These are phyloP conservation scores for Fusarium citri DNA, from an alignment of 2,329 filamentous ascomycete genomes.

Conservation along the genomic window DNA sequence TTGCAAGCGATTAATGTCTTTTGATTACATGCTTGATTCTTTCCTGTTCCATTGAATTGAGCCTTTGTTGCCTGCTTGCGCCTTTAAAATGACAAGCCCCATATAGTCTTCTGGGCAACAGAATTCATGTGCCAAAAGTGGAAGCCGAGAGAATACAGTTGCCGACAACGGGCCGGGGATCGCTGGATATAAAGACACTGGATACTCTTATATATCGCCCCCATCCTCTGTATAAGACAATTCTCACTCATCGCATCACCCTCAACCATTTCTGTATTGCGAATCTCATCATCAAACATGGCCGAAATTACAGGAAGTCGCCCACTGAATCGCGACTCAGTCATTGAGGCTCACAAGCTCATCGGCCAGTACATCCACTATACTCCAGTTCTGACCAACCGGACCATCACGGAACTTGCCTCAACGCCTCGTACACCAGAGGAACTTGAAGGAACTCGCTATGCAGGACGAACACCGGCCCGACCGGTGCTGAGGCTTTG, in stretches of 20 bases:
- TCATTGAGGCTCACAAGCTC: slow-evolving; percentile 76
- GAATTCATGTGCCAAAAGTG: slow-evolving; percentile 15
- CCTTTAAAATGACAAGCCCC: slow-evolving; percentile 23
- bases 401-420: slow-evolving; percentile 78
- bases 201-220: not conserved
- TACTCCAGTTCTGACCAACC: slow-evolving; percentile 85
- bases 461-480: slow-evolving; percentile 67
- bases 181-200: slow-evolving; percentile 11
- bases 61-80: not conserved
- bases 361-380: slow-evolving; percentile 82
- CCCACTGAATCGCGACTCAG: slow-evolving; percentile 78
- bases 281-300: slow-evolving; percentile 53
- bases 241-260: not conserved
- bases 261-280: not conserved
- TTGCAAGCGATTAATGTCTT: not conserved
- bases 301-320: slow-evolving; percentile 65
- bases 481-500: slow-evolving; percentile 78
- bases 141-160: slow-evolving; percentile 15
- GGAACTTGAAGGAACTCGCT: slow-evolving; percentile 67
- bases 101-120: slow-evolving; percentile 13
- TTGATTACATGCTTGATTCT: not conserved
- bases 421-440: slow-evolving; percentile 72
- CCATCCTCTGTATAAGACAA: not conserved
- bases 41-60: not conserved
- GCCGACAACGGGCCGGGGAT: slow-evolving; percentile 31